Evolutionary conservation across 2,329 filamentous ascomycete genomes (phyloP).

Genomic region (Tolypocladium sp.): DNA sequence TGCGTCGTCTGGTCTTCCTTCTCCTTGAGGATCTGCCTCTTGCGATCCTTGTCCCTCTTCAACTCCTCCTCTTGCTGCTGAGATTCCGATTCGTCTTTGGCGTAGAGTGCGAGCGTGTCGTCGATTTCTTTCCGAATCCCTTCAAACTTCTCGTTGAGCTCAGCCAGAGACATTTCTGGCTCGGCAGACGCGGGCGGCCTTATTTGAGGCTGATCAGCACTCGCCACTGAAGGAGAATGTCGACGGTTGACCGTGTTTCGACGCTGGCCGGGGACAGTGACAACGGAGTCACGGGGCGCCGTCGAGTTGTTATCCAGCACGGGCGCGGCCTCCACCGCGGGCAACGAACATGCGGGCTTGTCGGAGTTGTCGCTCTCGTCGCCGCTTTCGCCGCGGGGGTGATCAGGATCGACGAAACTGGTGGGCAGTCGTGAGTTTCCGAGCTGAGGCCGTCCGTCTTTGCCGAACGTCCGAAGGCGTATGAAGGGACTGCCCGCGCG

Average conservation of each 20-base stretch:
- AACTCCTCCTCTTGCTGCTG: conserved; percentile 57
- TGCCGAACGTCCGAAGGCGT: conserved; percentile 67
- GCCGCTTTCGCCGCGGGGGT: conserved; percentile 24
- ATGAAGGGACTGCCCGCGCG: conserved; percentile 82
- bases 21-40: conserved; percentile 70
- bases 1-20: conserved; percentile 87
- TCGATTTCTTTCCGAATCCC: conserved; percentile 75
- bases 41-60: conserved; percentile 68
- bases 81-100: conserved; percentile 64
- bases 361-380: conserved; percentile 38
- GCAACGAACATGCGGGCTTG: conserved; percentile 39
- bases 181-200: conserved; percentile 39
- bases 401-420: conserved; percentile 45
- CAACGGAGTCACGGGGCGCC: conserved; percentile 53
- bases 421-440: conserved; percentile 47
- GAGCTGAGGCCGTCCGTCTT: conserved; percentile 53
- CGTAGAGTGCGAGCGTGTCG: conserved; percentile 60
- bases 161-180: conserved; percentile 59
- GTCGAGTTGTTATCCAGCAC: conserved; percentile 51
- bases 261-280: conserved; percentile 32
- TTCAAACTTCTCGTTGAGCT: conserved; percentile 76
- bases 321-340: conserved; percentile 51
- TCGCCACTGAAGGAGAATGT: conserved; percentile 62
- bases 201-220: conserved; percentile 38
- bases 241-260: conserved; percentile 59